Evolutionary conservation across 176 grass and related monocot genomes (phyloP), one percentile per base, ranked within the genome.

Genomic region (Hsuehochloa calcarea): DNA sequence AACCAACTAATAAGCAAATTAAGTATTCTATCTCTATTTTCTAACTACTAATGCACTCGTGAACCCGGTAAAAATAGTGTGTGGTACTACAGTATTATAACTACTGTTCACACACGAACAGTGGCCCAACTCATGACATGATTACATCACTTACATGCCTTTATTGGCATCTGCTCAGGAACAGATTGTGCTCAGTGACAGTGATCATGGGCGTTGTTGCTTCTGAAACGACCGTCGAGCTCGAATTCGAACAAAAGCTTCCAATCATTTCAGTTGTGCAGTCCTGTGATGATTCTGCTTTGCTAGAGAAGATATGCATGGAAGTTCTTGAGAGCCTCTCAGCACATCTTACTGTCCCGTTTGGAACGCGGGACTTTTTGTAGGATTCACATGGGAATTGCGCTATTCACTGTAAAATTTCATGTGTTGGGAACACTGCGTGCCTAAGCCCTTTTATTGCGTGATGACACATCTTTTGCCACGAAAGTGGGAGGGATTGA

Each of bases 271-370:
- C 26, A 60, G 14, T 9, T 35, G 73, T 46, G 9, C 82, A 75
- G 51, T 40, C 65, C 39, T 84, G 70, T 52, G 51, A 25, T 58
- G 73, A 49, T 68, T 69, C 73, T 69, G 17, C 62, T 85, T 80
- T 78, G 67, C 14, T 20, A 29, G 75, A 43, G 52, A 71, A 12
- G 29, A 69, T 72, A 8, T 52, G 76, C 75, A 86, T 72, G 14
- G 65, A 43, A 72, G 52, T 10, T 77, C 23, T 78, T 58, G 14
- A 6, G 13, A 74, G 16, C 6, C 61, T 23, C 20, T 70, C 39
- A 4, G 38, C 6, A 3, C 14, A 26, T 54, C 54, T 1, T 1
- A 10, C 13, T 8, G 34, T 62, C 22, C 20, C 5, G 13, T 41
- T 43, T 45, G 56, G 25, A 10, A 43, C 47, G 25, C 8, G 8